These are phyloP conservation scores for Acer campestre DNA, from an alignment of 345 rosid genomes.

Conservation along the genomic window DNA sequence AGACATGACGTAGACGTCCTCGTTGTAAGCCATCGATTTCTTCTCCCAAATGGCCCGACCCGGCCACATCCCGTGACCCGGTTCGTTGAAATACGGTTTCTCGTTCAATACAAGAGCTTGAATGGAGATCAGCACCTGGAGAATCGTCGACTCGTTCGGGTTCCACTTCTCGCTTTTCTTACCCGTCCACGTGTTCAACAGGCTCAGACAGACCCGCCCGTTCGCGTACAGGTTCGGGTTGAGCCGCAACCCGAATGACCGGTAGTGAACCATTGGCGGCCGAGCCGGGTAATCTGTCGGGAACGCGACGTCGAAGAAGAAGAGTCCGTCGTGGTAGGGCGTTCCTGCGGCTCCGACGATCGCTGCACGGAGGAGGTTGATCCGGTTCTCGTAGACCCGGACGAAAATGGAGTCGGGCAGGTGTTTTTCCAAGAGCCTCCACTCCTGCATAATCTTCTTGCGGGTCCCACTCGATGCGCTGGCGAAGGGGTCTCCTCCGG, in stretches of 20 bases:
- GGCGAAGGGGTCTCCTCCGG: slow-evolving; percentile 15
- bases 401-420: slow-evolving; percentile 58
- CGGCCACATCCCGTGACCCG: slow-evolving; percentile 28
- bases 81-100: slow-evolving; percentile 58
- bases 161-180: slow-evolving; percentile 52
- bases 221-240: slow-evolving; percentile 58
- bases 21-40: slow-evolving; percentile 37
- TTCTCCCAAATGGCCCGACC: slow-evolving; percentile 28
- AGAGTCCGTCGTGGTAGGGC: slow-evolving; percentile 70
- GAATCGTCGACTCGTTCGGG: slow-evolving; percentile 45
- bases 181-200: slow-evolving; percentile 58
- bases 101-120: slow-evolving; percentile 63
- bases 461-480: slow-evolving; percentile 22
- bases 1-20: slow-evolving; percentile 37
- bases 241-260: slow-evolving; percentile 49
- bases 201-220: slow-evolving; percentile 58
- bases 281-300: slow-evolving; percentile 50
- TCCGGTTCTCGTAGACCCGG: slow-evolving; percentile 54
- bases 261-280: slow-evolving; percentile 51
- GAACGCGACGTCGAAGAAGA: slow-evolving; percentile 62
- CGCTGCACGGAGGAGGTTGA: slow-evolving; percentile 52
- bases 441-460: slow-evolving; percentile 56
- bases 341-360: slow-evolving; percentile 58
- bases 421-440: slow-evolving; percentile 48
- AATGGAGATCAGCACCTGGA: slow-evolving; percentile 57